phyloP scores from a whole-genome alignment of 768 basidiomycete species.

The Boletus pseudo-olivaceus region DNA sequence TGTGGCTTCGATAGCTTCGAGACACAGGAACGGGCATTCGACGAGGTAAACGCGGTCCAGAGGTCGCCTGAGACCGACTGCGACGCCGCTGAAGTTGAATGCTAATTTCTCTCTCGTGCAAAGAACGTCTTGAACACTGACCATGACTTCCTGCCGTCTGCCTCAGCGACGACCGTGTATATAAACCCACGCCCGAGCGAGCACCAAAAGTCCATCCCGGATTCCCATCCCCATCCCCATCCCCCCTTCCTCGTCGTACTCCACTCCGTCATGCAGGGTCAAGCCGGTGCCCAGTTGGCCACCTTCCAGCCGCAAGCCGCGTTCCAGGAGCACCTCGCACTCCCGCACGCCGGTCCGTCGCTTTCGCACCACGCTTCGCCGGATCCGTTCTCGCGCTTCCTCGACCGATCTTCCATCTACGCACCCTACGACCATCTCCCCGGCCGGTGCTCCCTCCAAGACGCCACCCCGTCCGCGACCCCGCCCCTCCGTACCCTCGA shows the following conservation, averaged over 20 bases:
- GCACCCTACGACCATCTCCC: background rate
- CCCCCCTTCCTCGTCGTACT: too few species aligned
- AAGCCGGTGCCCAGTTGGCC: slow-evolving; percentile 9
- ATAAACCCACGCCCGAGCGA: slow-evolving; percentile 8
- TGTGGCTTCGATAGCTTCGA: slow-evolving; percentile 15
- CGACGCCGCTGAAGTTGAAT: slow-evolving; percentile 26
- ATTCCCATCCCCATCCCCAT: too few species aligned
- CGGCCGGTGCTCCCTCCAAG: background rate
- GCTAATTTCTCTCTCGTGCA: slow-evolving; percentile 12
- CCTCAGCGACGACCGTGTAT: too few species aligned
- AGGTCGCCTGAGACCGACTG: background rate
- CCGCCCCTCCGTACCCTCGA: too few species aligned
- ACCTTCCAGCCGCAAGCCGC: slow-evolving; percentile 13
- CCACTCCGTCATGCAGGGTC: slow-evolving; percentile 6
- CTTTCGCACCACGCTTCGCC: slow-evolving; percentile 11
- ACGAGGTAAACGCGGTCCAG: too few species aligned
- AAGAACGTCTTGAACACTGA: background rate
- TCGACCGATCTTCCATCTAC: slow-evolving; percentile 30
- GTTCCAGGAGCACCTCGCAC: slow-evolving; percentile 17
- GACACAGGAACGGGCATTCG: slow-evolving; percentile 15
- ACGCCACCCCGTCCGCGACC: too few species aligned
- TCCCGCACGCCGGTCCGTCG: background rate
- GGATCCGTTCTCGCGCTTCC: slow-evolving; percentile 27
- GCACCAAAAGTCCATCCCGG: background rate
- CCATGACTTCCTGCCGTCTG: too few species aligned